These are phyloP conservation scores for Leishmania gerbilli DNA, from an alignment of 208 protist species.

Conservation along the genomic window DNA sequence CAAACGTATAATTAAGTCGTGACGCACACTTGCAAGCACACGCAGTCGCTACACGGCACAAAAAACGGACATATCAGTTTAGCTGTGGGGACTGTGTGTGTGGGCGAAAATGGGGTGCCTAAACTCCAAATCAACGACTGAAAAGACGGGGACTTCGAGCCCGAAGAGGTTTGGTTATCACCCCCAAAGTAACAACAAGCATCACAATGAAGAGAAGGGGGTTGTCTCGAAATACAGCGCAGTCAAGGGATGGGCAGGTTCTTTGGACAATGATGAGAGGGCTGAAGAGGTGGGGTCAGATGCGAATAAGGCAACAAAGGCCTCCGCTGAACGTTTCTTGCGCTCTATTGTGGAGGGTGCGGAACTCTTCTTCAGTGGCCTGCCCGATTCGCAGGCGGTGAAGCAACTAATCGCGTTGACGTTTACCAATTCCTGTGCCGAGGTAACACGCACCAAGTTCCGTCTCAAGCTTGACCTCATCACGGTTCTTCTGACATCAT, in stretches of 20 bases:
- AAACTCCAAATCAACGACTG: conserved; percentile 48
- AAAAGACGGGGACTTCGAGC: conserved; percentile 29
- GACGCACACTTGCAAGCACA: not conserved
- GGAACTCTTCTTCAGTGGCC: conserved; percentile 57
- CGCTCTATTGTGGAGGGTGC: conserved; percentile 58
- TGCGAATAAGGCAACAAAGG: conserved; percentile 24
- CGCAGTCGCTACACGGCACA: not conserved
- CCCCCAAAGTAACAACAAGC: conserved; percentile 8
- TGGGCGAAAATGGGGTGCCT: conserved; percentile 49
- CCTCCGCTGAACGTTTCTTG: conserved; percentile 55
- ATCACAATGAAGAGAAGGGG: conserved; percentile 4
- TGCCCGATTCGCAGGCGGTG: conserved; percentile 49
- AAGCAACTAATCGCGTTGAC: conserved; percentile 70
- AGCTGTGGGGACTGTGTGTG: not conserved
- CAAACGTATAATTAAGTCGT: not conserved
- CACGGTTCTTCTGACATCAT: conserved; percentile 30
- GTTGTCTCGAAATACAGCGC: conserved; percentile 9
- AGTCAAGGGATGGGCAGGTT: conserved; percentile 6
- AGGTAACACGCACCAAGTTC: conserved; percentile 83
- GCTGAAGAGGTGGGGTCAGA: conserved; percentile 13
- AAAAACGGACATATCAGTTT: not conserved
- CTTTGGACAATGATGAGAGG: conserved; percentile 6
- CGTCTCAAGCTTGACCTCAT: conserved; percentile 74
- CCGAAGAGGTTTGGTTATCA: conserved; percentile 7
- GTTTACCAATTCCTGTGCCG: conserved; percentile 82